These are phyloP conservation scores for Immersiporthe knoxdaviesiana DNA, from an alignment of 2,329 filamentous ascomycete species.

Conservation along the genomic window DNA sequence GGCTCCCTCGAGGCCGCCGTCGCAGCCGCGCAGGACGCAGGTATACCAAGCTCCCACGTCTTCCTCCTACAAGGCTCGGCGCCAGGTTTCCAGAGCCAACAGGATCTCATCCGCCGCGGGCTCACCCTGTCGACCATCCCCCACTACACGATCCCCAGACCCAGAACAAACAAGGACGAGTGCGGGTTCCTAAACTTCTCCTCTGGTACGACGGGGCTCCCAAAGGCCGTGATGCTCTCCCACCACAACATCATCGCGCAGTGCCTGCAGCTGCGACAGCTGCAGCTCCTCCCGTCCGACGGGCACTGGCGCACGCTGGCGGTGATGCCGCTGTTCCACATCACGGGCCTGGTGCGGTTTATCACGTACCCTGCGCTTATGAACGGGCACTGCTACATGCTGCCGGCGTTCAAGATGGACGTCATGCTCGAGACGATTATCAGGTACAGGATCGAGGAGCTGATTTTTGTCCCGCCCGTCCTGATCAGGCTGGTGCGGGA, in stretches of 20 bases:
- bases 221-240: conserved; percentile 55
- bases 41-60: background rate
- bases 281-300: conserved; percentile 9
- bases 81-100: conserved; percentile 1
- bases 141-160: conserved; percentile 24
- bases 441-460: conserved; percentile 32
- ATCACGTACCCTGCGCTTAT: conserved; percentile 31
- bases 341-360: conserved; percentile 30
- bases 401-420: conserved; percentile 34
- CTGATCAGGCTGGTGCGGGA: conserved; percentile 34
- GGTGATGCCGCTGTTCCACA: conserved; percentile 36
- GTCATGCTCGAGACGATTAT: conserved; percentile 31
- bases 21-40: conserved; percentile 22
- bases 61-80: conserved; percentile 4
- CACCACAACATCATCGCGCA: conserved; percentile 52
- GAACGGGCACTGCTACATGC: conserved; percentile 33
- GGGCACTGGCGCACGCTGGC: conserved; percentile 24
- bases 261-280: conserved; percentile 40
- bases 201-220: conserved; percentile 55
- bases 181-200: conserved; percentile 40
- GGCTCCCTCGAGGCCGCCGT: conserved; percentile 32
- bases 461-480: conserved; percentile 35
- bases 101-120: conserved; percentile 56
- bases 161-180: conserved; percentile 4
- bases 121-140: conserved; percentile 39